A percentile compares a stretch with the other conserved stretches of the same genome.
Conservation (phyloP, 2,329 filamentous ascomycete genomes). For the Aspergillus calidoustus region DNA sequence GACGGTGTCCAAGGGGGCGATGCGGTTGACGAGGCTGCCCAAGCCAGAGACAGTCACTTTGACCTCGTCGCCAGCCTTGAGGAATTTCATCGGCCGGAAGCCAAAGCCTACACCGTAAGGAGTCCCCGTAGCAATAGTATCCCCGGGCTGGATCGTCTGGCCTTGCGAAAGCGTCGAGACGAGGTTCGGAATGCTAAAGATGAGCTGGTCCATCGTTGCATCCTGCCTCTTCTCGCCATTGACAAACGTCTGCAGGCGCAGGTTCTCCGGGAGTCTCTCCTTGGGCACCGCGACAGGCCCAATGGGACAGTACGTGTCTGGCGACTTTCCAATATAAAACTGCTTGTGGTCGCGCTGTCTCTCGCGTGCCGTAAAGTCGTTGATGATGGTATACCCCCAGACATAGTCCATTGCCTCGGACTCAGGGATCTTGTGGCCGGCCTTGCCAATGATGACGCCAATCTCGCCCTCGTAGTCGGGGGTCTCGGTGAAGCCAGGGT, state of each 20-base stretch:
- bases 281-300: slow-evolving; percentile 59
- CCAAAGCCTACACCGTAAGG: slow-evolving; percentile 46
- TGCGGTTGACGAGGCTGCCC: slow-evolving; percentile 49
- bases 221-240: slow-evolving; percentile 59
- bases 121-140: slow-evolving; percentile 57
- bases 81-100: slow-evolving; percentile 47
- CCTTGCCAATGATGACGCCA: slow-evolving; percentile 59
- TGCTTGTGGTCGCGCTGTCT: slow-evolving; percentile 64
- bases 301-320: slow-evolving; percentile 62
- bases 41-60: slow-evolving; percentile 48
- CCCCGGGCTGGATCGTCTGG: slow-evolving; percentile 57
- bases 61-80: slow-evolving; percentile 49
- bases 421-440: slow-evolving; percentile 51
- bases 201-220: slow-evolving; percentile 54
- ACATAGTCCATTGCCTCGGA: slow-evolving; percentile 56
- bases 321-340: slow-evolving; percentile 63
- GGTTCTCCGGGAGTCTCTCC: slow-evolving; percentile 47
- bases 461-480: slow-evolving; percentile 63
- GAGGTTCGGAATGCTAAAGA: slow-evolving; percentile 55
- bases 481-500: slow-evolving; percentile 54
- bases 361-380: slow-evolving; percentile 61
- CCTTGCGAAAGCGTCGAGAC: slow-evolving; percentile 54
- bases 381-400: slow-evolving; percentile 62
- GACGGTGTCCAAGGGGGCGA: slow-evolving; percentile 31
- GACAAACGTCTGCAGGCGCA: slow-evolving; percentile 51